Evolutionary conservation across 2,329 filamentous ascomycete species (phyloP).

Genomic region (Paecilomyces fulvus): DNA sequence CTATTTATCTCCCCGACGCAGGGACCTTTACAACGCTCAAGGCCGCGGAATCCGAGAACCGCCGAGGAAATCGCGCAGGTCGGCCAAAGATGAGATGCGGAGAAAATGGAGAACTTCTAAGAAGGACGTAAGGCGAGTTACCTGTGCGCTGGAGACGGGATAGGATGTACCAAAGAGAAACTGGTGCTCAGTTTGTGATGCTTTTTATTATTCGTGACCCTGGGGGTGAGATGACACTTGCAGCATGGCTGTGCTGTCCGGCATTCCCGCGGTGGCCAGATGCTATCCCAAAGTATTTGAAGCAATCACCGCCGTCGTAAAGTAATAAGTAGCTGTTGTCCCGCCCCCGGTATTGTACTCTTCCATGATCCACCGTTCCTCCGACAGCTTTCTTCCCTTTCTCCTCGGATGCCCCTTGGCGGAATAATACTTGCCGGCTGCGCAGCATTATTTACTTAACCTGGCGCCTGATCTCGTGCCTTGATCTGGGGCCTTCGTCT

Average conservation of each 20-base stretch:
- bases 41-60: neutral
- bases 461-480: neutral
- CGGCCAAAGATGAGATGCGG: neutral
- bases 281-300: neutral
- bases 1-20: too few species aligned
- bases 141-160: neutral
- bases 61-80: neutral
- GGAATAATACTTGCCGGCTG: neutral
- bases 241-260: neutral
- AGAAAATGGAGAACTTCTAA: neutral
- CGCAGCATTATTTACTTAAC: neutral
- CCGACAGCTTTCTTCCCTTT: conserved; percentile 5
- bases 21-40: too few species aligned
- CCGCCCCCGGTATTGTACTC: conserved; percentile 11
- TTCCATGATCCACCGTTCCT: conserved; percentile 14
- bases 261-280: neutral
- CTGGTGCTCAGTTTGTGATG: neutral
- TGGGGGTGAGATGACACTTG: neutral
- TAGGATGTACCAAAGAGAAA: neutral
- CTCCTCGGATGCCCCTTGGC: neutral
- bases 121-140: neutral
- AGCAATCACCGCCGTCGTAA: neutral
- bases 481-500: neutral
- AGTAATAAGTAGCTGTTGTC: neutral
- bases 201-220: neutral